phyloP scores from a whole-genome alignment of 2,329 filamentous ascomycete genomes.

The Aspergillus sp. region DNA sequence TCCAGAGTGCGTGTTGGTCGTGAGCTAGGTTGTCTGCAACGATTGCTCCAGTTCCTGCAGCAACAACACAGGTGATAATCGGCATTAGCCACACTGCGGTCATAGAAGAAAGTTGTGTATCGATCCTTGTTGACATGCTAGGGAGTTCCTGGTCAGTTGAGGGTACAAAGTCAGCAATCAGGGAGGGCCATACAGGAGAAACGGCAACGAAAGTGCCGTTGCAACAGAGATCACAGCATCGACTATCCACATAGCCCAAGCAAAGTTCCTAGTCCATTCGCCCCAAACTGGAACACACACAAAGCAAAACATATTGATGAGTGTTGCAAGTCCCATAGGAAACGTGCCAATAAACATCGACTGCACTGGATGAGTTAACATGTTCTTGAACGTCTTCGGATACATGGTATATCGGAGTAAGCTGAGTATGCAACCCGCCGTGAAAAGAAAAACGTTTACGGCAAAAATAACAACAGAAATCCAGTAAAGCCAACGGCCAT shows the following conservation, averaged over 20 bases:
- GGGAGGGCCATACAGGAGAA: slow-evolving; percentile 42
- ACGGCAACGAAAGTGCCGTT: slow-evolving; percentile 51
- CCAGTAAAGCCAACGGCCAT: slow-evolving; percentile 22
- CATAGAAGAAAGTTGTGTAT: slow-evolving; percentile 45
- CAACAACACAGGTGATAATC: slow-evolving; percentile 62
- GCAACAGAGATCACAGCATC: slow-evolving; percentile 49
- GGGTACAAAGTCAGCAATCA: background rate
- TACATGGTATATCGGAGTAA: slow-evolving; percentile 58
- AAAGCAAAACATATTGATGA: slow-evolving; percentile 61
- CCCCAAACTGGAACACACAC: slow-evolving; percentile 57
- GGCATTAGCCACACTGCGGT: slow-evolving; percentile 63
- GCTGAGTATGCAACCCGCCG: slow-evolving; percentile 32
- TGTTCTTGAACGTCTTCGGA: slow-evolving; percentile 58
- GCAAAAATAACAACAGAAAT: slow-evolving; percentile 20
- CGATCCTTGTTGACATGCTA: slow-evolving; percentile 6
- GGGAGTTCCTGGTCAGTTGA: background rate
- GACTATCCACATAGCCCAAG: slow-evolving; percentile 55
- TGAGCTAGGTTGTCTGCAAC: slow-evolving; percentile 55
- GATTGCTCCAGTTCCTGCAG: slow-evolving; percentile 57
- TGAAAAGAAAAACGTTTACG: slow-evolving; percentile 19
- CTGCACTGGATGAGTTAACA: slow-evolving; percentile 62
- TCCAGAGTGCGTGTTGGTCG: slow-evolving; percentile 52
- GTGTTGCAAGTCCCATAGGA: slow-evolving; percentile 63
- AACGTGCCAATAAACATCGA: slow-evolving; percentile 63
- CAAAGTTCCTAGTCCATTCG: slow-evolving; percentile 47